phyloP scores from a whole-genome alignment of 1,284 basidiomycete species.

The Sanghuangporus sanghuang region DNA sequence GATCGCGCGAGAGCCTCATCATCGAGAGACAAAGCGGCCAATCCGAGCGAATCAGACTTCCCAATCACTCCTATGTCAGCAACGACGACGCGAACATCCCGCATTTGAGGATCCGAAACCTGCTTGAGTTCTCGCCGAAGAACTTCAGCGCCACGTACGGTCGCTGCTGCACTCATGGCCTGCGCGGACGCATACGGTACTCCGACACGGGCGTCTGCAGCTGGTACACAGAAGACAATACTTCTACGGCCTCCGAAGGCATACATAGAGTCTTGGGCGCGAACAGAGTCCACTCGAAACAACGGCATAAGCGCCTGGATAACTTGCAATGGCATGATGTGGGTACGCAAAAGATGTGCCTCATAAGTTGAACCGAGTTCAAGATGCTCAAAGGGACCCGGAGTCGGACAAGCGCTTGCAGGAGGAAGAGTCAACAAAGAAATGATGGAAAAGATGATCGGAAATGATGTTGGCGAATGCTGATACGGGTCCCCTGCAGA shows the following conservation, averaged over 20 bases:
- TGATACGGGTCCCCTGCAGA: conserved; percentile 70
- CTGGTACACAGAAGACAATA: conserved; percentile 67
- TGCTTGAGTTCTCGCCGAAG: conserved; percentile 61
- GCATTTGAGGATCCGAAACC: conserved; percentile 48
- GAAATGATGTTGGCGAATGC: conserved; percentile 47
- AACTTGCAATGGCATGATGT: conserved; percentile 67
- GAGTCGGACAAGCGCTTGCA: conserved; percentile 29
- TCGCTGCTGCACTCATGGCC: conserved; percentile 69
- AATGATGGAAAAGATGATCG: conserved; percentile 66
- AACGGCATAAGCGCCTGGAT: conserved; percentile 73
- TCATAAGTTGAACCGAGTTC: conserved; percentile 58
- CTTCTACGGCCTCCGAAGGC: conserved; percentile 46
- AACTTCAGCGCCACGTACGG: conserved; percentile 62
- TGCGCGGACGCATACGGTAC: conserved; percentile 62
- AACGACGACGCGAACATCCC: conserved; percentile 53
- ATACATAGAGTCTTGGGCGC: conserved; percentile 37
- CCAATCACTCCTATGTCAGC: conserved; percentile 64
- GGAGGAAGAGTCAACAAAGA: conserved; percentile 60
- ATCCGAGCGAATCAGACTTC: conserved; percentile 28
- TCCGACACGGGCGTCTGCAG: conserved; percentile 62
- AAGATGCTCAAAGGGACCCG: conserved; percentile 66
- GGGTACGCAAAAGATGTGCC: conserved; percentile 63
- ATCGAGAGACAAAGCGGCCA: conserved; percentile 21
- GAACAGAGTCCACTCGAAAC: conserved; percentile 54
- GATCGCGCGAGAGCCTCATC: conserved; percentile 36